Percentiles rank a stretch among this genome's conserved stretches.
Evolutionary conservation across 2,329 filamentous ascomycete genomes (phyloP).

Genomic region (Fusarium coicis): DNA sequence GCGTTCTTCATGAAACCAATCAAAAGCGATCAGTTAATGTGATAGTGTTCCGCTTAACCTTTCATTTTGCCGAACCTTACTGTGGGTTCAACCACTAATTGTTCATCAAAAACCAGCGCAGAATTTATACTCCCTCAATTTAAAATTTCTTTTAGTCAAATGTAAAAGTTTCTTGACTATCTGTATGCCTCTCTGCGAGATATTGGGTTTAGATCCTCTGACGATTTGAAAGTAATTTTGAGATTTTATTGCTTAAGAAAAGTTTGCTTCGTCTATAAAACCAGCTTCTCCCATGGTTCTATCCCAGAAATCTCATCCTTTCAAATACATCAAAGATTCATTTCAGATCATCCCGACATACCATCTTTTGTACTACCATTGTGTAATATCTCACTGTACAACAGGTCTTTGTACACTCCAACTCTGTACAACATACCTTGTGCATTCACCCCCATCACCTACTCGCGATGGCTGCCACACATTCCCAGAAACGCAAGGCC

Average conservation of each 20-base stretch:
- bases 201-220: neutral
- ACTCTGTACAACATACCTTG: neutral
- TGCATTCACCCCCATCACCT: neutral
- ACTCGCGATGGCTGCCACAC: neutral
- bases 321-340: neutral
- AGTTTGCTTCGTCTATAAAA: neutral
- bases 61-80: neutral
- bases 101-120: neutral
- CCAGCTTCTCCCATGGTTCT: too few relatives aligned
- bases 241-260: neutral
- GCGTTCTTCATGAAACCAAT: neutral
- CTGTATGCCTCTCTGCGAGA: too few relatives aligned
- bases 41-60: neutral
- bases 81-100: neutral
- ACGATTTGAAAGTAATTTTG: neutral
- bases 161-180: neutral
- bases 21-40: too few relatives aligned
- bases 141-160: accelerated
- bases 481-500: neutral
- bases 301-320: too few relatives aligned
- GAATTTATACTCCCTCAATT: neutral
- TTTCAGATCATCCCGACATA: neutral
- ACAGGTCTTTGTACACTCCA: neutral
- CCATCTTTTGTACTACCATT: too few relatives aligned
- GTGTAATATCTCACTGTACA: neutral